phyloP scores from a whole-genome alignment of 495 filamentous ascomycete genomes.

The Haplographium delicatum region DNA sequence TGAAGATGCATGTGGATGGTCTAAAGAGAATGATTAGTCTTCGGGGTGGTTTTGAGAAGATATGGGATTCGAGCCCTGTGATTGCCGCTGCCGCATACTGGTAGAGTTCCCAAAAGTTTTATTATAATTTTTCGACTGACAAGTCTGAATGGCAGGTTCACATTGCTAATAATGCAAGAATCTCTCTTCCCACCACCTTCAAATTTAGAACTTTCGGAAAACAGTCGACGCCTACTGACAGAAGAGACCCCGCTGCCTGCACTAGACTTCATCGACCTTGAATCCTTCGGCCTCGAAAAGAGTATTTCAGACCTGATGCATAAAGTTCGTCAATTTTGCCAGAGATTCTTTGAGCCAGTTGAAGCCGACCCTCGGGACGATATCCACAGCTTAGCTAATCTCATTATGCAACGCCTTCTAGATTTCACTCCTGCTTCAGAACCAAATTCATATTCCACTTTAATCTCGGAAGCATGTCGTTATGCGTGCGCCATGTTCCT shows the following conservation, averaged over 20 bases:
- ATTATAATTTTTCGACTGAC: no score
- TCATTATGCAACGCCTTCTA: not conserved
- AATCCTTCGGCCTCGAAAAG: not conserved
- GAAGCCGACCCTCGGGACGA: not conserved
- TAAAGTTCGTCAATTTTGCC: not conserved
- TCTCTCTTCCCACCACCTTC: not conserved
- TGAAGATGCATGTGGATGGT: conserved; percentile 1
- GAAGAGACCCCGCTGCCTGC: not conserved
- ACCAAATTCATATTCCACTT: not conserved
- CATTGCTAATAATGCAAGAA: not conserved
- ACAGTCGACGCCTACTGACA: no score
- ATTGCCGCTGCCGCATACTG: not conserved
- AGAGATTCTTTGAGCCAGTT: not conserved
- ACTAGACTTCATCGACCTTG: not conserved
- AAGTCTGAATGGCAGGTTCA: conserved; percentile 1
- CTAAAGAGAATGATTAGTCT: not conserved
- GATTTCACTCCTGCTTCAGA: not conserved
- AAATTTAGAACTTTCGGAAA: no score
- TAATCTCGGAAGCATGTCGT: not conserved
- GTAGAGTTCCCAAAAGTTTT: not conserved
- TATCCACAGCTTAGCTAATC: not conserved
- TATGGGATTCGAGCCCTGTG: not conserved
- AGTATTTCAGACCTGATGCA: not conserved
- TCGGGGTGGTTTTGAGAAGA: not conserved
- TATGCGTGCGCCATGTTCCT: not conserved